Percentiles rank a stretch among this genome's conserved stretches.
Conservation (phyloP, 75 land plant species). For the Cryptomeria japonica region DNA sequence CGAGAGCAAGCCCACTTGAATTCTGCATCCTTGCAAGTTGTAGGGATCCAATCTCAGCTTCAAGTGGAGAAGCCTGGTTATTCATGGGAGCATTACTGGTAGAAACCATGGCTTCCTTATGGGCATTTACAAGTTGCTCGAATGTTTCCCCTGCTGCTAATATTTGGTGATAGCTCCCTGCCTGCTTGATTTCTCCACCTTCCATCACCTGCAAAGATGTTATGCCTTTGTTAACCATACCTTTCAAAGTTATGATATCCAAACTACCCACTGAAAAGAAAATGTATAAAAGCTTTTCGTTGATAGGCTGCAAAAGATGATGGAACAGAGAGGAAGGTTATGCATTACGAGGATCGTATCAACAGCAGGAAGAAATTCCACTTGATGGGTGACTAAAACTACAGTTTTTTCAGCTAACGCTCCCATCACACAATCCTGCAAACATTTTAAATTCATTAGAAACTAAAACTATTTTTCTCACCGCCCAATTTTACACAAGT, state of each 20-base stretch:
- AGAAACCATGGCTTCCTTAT: slow-evolving; percentile 42
- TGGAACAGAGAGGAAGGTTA: neutral
- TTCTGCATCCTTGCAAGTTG: neutral
- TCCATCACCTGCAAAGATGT: slow-evolving; percentile 55
- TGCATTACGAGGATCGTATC: slow-evolving; percentile 64
- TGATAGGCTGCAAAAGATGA: neutral
- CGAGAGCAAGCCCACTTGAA: neutral
- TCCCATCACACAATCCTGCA: slow-evolving; percentile 79
- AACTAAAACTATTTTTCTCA: neutral
- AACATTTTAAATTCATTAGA: neutral
- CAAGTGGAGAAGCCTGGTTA: slow-evolving; percentile 1
- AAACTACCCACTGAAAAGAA: neutral
- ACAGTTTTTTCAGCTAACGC: slow-evolving; percentile 67
- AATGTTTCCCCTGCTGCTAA: slow-evolving; percentile 55
- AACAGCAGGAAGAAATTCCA: slow-evolving; percentile 69
- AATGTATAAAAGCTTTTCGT: neutral
- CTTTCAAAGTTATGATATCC: neutral
- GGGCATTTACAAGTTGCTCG: slow-evolving; percentile 73
- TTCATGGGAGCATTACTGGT: slow-evolving; percentile 13
- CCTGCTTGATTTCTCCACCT: slow-evolving; percentile 58
- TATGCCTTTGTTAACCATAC: neutral
- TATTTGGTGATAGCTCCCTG: slow-evolving; percentile 66
- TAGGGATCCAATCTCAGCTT: neutral
- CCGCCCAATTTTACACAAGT: no score
- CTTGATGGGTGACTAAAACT: slow-evolving; percentile 94